Evolutionary conservation across 202 grass and related monocot genomes (phyloP).

Genomic region (Brachypodium distachyon): DNA sequence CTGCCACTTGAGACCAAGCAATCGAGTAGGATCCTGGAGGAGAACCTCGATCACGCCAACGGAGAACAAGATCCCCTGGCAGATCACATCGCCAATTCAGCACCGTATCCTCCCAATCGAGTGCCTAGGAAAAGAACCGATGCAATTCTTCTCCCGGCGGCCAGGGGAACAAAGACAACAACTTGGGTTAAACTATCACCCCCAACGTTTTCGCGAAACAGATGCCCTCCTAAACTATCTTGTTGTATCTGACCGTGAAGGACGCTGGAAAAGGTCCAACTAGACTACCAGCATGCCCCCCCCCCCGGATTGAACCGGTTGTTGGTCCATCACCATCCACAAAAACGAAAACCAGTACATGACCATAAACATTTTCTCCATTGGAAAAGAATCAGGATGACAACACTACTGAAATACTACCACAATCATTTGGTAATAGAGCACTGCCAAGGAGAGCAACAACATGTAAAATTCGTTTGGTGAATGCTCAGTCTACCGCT

Average conservation of each 20-base stretch:
- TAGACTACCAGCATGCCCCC: neutral
- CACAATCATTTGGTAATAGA: neutral
- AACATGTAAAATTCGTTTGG: no score
- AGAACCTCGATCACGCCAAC: neutral
- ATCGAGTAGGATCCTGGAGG: neutral
- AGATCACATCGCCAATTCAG: slow-evolving; percentile 30
- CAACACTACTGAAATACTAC: neutral
- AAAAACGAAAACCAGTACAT: neutral
- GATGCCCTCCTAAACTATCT: neutral
- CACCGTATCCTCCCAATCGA: slow-evolving; percentile 18
- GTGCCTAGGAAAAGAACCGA: neutral
- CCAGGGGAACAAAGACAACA: neutral
- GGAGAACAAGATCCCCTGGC: slow-evolving; percentile 29
- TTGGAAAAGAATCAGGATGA: neutral
- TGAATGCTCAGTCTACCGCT: no score
- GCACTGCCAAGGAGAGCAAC: no score
- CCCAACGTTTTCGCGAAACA: neutral
- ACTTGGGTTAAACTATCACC: neutral
- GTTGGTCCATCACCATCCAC: neutral
- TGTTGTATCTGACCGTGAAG: neutral
- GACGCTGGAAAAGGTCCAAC: neutral
- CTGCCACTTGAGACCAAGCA: neutral
- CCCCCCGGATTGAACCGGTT: neutral
- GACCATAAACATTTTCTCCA: neutral
- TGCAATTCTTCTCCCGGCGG: neutral